Conservation (phyloP, 2,329 filamentous ascomycete species). For the Ascomycota sp. region DNA sequence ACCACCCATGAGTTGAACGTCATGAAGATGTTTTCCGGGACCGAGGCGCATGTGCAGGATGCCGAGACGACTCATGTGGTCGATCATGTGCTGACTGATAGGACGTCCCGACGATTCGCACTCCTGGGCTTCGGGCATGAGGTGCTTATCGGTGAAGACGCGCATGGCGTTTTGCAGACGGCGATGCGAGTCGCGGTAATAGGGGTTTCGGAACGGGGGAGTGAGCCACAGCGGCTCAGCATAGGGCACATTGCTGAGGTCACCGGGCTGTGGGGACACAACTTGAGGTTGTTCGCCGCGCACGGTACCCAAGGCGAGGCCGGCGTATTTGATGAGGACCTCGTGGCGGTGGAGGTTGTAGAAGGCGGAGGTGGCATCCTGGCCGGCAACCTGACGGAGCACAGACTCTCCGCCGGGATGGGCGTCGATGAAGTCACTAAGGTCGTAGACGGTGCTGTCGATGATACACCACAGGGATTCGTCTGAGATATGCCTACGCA, state of each 20-base stretch:
- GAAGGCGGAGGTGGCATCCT: constrained; percentile 62
- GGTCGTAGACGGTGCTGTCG: constrained; percentile 71
- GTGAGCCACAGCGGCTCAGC: constrained; percentile 68
- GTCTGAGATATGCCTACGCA: constrained; percentile 53
- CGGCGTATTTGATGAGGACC: constrained; percentile 58
- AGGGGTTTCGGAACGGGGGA: constrained; percentile 54
- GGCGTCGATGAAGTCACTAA: constrained; percentile 64
- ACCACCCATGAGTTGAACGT: constrained; percentile 43
- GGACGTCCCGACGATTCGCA: constrained; percentile 51
- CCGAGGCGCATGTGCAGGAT: constrained; percentile 57
- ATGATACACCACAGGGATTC: constrained; percentile 67
- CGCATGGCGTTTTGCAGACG: constrained; percentile 46
- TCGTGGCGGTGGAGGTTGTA: constrained; percentile 86
- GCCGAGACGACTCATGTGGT: constrained; percentile 33
- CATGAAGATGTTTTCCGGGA: constrained; percentile 61
- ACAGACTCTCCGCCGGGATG: constrained; percentile 69
- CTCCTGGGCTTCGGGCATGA: constrained; percentile 52
- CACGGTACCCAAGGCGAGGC: constrained; percentile 54
- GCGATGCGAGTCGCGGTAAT: constrained; percentile 56
- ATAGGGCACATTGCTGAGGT: constrained; percentile 58
- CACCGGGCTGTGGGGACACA: constrained; percentile 44
- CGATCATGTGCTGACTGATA: constrained; percentile 35
- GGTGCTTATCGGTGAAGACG: constrained; percentile 47
- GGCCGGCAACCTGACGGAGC: constrained; percentile 56
- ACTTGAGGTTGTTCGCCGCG: constrained; percentile 54